phyloP scores from a whole-genome alignment of 805 yeast species.

The Kuraishia cidri region DNA sequence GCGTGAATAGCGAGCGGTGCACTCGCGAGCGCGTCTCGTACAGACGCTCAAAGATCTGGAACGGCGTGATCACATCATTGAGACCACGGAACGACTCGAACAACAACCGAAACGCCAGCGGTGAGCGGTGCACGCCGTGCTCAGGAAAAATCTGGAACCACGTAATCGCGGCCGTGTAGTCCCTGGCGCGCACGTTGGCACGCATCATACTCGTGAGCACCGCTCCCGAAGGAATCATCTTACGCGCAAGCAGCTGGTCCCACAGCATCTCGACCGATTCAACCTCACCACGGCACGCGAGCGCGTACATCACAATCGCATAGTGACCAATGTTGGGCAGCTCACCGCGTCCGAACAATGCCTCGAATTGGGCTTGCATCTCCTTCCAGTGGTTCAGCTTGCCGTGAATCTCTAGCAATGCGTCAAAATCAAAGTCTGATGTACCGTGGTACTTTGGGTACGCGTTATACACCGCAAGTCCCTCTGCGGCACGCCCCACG shows the following conservation, averaged over 20 bases:
- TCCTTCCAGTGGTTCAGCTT: conserved; percentile 39
- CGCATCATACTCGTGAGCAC: conserved; percentile 37
- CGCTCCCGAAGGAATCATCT: conserved; percentile 34
- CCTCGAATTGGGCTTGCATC: conserved; percentile 49
- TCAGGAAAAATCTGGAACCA: conserved; percentile 24
- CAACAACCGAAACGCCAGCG: conserved; percentile 22
- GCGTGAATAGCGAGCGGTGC: background rate
- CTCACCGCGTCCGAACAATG: conserved; percentile 41
- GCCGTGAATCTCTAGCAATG: conserved; percentile 37
- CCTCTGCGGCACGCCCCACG: conserved; percentile 11
- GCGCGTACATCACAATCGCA: conserved; percentile 48
- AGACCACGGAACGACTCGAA: conserved; percentile 24
- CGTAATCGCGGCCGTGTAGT: conserved; percentile 23
- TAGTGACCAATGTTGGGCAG: conserved; percentile 46
- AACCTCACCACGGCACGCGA: conserved; percentile 40
- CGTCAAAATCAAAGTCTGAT: conserved; percentile 35
- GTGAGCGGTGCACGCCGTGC: conserved; percentile 17
- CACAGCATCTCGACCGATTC: conserved; percentile 41
- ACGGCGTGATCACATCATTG: conserved; percentile 23
- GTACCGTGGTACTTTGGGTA: conserved; percentile 33
- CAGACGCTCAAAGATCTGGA: conserved; percentile 12
- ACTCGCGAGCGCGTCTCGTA: background rate
- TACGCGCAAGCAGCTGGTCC: conserved; percentile 32
- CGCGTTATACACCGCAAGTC: conserved; percentile 23
- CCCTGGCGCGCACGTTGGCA: conserved; percentile 25